Evolutionary conservation across 495 filamentous ascomycete species (phyloP).

Genomic region (Aspergillus coremiiformis): DNA sequence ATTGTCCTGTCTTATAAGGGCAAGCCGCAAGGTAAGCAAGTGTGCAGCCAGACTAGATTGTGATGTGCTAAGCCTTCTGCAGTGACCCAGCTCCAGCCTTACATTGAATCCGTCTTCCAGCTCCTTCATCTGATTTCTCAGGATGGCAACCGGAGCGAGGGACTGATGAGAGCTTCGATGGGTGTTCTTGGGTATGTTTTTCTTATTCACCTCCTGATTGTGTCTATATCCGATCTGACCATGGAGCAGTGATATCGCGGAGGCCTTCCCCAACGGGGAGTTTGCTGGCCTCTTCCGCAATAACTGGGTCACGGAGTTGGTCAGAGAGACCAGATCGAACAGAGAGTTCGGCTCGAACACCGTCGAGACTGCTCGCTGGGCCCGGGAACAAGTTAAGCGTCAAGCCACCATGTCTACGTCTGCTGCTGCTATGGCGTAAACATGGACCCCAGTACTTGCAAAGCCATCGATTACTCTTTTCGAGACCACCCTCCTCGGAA

Average conservation of each 20-base stretch:
- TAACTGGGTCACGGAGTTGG: slow-evolving; percentile 81
- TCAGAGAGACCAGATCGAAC: slow-evolving; percentile 80
- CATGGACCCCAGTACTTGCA: background rate
- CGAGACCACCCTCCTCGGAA: slow-evolving; percentile 7
- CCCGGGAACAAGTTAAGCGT: slow-evolving; percentile 92
- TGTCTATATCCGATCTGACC: slow-evolving; percentile 28
- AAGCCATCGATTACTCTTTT: slow-evolving; percentile 2
- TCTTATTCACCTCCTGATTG: background rate
- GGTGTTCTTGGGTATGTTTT: slow-evolving; percentile 83
- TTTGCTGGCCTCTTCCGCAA: slow-evolving; percentile 73
- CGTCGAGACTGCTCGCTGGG: slow-evolving; percentile 92
- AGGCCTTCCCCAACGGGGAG: slow-evolving; percentile 87
- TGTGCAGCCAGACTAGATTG: slow-evolving; percentile 1
- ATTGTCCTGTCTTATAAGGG: slow-evolving; percentile 88
- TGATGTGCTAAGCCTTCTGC: slow-evolving; percentile 18
- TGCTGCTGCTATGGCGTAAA: slow-evolving; percentile 34
- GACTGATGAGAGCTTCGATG: slow-evolving; percentile 85
- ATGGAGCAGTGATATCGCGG: slow-evolving; percentile 73
- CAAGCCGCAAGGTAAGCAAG: slow-evolving; percentile 39
- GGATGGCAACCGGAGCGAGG: slow-evolving; percentile 83
- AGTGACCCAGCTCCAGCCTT: slow-evolving; percentile 67
- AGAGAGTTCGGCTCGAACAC: slow-evolving; percentile 76
- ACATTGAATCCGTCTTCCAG: slow-evolving; percentile 80
- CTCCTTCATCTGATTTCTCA: slow-evolving; percentile 73
- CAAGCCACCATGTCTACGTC: slow-evolving; percentile 56